These are phyloP conservation scores for Trichoderma gamsii DNA, from an alignment of 495 filamentous ascomycete genomes.

Conservation along the genomic window DNA sequence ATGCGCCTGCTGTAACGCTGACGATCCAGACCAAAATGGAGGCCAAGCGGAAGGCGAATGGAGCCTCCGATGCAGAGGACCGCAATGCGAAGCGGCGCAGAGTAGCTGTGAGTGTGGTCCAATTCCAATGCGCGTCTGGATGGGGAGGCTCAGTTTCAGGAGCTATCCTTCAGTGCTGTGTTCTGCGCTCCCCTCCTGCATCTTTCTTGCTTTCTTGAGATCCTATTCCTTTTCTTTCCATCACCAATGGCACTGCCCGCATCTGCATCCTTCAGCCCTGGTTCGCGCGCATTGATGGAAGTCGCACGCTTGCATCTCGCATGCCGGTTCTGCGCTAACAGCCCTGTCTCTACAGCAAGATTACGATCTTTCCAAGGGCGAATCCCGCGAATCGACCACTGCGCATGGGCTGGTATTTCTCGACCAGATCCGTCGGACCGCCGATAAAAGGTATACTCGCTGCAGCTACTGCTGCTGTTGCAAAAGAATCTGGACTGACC, in stretches of 20 bases:
- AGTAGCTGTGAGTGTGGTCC: slow-evolving; percentile 27
- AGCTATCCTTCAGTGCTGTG: too few species aligned
- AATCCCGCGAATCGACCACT: slow-evolving; percentile 58
- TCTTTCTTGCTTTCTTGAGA: neutral
- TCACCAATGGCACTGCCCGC: too few species aligned
- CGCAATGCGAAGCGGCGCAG: slow-evolving; percentile 59
- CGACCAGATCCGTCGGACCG: slow-evolving; percentile 56
- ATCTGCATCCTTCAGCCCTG: neutral
- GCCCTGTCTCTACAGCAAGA: slow-evolving; percentile 15
- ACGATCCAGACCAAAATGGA: slow-evolving; percentile 43
- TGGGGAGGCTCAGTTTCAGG: too few species aligned
- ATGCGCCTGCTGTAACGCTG: slow-evolving; percentile 9
- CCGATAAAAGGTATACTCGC: slow-evolving; percentile 58
- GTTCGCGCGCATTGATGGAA: neutral
- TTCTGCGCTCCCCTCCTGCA: neutral
- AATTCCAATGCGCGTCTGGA: neutral
- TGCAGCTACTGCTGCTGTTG: neutral
- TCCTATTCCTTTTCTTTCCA: neutral
- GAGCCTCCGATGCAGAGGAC: slow-evolving; percentile 42
- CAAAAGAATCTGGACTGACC: slow-evolving; percentile 22
- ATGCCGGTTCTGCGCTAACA: slow-evolving; percentile 11
- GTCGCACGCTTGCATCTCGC: neutral
- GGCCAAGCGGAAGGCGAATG: slow-evolving; percentile 57
- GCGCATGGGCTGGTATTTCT: slow-evolving; percentile 59
- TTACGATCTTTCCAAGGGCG: slow-evolving; percentile 40